A percentile compares a stretch with the other conserved stretches of the same genome.
phyloP scores from a whole-genome alignment of 2,329 filamentous ascomycete species.

The Ascocoryne sarcoides region DNA sequence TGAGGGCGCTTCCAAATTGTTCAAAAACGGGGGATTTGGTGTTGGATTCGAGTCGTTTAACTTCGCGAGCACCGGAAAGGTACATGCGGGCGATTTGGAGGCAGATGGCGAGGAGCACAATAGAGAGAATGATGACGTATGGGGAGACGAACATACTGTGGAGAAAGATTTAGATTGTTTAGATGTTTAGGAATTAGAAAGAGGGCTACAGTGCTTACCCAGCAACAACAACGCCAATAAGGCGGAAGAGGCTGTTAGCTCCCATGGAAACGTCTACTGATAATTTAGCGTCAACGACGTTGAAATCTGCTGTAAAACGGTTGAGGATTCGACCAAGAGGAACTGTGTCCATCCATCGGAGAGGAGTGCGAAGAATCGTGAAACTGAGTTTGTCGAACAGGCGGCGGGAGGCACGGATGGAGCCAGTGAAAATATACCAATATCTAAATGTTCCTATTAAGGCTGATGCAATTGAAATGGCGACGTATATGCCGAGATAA shows the following conservation, averaged over 20 bases:
- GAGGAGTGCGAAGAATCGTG: constrained; percentile 59
- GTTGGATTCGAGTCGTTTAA: constrained; percentile 69
- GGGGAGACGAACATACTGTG: constrained; percentile 54
- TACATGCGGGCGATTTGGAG: constrained; percentile 52
- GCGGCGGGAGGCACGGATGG: constrained; percentile 57
- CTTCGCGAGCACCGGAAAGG: constrained; percentile 57
- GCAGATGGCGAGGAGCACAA: constrained; percentile 48
- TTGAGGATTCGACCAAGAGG: constrained; percentile 70
- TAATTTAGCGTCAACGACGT: constrained; percentile 60
- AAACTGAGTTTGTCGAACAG: constrained; percentile 61
- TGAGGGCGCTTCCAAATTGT: constrained; percentile 64
- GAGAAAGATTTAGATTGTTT: constrained; percentile 41
- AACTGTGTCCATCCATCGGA: constrained; percentile 75
- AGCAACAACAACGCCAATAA: constrained; percentile 59
- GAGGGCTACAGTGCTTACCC: constrained; percentile 34
- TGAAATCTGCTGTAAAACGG: constrained; percentile 70
- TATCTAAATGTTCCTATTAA: constrained; percentile 54
- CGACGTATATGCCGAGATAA: constrained; percentile 62
- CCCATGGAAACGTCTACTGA: constrained; percentile 54
- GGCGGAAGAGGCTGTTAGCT: constrained; percentile 48
- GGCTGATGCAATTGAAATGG: constrained; percentile 47
- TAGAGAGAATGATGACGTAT: constrained; percentile 53
- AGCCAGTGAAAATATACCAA: constrained; percentile 54
- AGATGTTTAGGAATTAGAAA: constrained; percentile 33
- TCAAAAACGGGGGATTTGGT: constrained; percentile 75